Percentiles rank a stretch among this genome's conserved stretches.
Conservation (phyloP, 1,284 basidiomycete species). For the Paramarasmius palmivorus region DNA sequence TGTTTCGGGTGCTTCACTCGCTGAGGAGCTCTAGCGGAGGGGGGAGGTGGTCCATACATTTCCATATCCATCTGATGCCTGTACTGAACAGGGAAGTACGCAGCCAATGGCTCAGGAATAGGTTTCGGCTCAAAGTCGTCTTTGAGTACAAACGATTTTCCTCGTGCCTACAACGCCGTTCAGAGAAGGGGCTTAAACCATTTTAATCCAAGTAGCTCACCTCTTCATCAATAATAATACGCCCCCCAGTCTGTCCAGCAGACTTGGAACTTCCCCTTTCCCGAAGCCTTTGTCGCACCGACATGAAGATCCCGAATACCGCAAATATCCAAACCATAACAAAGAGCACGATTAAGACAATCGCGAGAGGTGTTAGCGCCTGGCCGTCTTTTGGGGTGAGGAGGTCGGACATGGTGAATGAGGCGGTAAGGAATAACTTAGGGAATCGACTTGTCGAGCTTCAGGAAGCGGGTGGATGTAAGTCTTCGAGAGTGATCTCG, state of each 20-base stretch:
- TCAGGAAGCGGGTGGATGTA: too few species aligned
- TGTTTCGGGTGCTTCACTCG: not conserved
- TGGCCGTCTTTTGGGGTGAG: not conserved
- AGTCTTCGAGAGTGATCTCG: too few species aligned
- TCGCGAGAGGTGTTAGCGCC: not conserved
- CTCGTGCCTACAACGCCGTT: too few species aligned
- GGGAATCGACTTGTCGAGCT: too few species aligned
- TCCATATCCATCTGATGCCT: slow-evolving; percentile 6
- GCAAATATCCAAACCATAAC: not conserved
- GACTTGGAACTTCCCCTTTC: not conserved
- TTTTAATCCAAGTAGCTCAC: too few species aligned
- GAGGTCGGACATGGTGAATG: too few species aligned
- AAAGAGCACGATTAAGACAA: not conserved
- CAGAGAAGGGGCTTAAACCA: too few species aligned
- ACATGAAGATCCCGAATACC: not conserved
- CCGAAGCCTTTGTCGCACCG: not conserved
- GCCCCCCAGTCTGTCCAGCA: not conserved
- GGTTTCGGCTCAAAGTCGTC: not conserved
- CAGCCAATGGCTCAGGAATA: slow-evolving; percentile 1
- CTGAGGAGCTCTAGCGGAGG: not conserved
- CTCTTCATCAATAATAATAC: too few species aligned
- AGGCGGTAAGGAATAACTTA: too few species aligned
- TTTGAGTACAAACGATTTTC: not conserved
- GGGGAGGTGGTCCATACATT: not conserved
- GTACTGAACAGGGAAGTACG: not conserved